phyloP scores from a whole-genome alignment of 2,329 filamentous ascomycete species.

The Fusarium albosuccineum region DNA sequence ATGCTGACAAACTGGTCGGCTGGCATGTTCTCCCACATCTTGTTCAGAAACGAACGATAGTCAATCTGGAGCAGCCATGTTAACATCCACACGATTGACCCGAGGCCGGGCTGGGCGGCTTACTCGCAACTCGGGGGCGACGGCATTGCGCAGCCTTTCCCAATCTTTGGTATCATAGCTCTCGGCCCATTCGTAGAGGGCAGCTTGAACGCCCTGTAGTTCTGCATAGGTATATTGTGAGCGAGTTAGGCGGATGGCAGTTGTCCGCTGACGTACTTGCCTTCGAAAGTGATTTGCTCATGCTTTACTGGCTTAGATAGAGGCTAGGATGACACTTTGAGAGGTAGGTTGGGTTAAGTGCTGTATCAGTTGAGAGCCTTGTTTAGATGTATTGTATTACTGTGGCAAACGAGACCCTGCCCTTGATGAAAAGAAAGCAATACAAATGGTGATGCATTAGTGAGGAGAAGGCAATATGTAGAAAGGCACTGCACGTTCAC shows the following conservation, averaged over 20 bases:
- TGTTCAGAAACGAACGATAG: constrained; percentile 1
- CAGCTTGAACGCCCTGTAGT: neutral
- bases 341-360: too few relatives aligned
- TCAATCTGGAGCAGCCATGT: neutral
- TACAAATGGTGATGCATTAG: neutral
- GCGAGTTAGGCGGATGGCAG: neutral
- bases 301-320: neutral
- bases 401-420: too few relatives aligned
- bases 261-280: neutral
- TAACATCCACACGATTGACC: neutral
- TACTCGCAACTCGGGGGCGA: neutral
- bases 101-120: neutral
- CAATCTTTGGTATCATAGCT: constrained; percentile 20
- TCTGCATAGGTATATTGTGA: neutral
- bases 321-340: neutral
- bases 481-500: too few relatives aligned
- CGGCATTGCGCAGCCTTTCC: constrained; percentile 6
- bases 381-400: neutral
- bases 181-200: constrained; percentile 8
- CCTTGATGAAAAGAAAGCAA: neutral
- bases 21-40: neutral
- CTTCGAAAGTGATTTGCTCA: neutral
- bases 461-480: neutral
- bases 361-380: neutral
- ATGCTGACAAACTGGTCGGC: neutral